Conservation (phyloP, 192 early-diverging fungal species). For the Podila epicladia region DNA sequence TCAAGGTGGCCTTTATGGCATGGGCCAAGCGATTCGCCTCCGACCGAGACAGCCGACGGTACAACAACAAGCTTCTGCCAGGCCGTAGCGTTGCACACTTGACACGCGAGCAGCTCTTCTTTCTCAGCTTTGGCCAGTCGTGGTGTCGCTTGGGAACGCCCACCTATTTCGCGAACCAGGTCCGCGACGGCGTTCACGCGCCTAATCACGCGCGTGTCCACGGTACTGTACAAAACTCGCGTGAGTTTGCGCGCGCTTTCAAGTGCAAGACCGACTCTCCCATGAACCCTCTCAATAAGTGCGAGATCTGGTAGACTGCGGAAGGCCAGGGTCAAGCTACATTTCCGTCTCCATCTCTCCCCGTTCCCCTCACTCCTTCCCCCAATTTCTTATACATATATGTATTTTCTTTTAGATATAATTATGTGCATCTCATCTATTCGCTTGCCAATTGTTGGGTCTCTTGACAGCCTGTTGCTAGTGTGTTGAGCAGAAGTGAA, state of each 20-base stretch:
- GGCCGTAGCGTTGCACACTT: slow-evolving; percentile 51
- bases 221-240: slow-evolving; percentile 68
- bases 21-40: not conserved
- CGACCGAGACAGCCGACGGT: not conserved
- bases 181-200: slow-evolving; percentile 65
- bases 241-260: slow-evolving; percentile 70
- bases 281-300: slow-evolving; percentile 74
- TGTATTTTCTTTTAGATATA: no score
- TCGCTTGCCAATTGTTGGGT: no score
- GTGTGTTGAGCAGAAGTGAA: no score
- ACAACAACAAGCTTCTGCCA: slow-evolving; percentile 28
- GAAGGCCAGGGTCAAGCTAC: no score
- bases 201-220: slow-evolving; percentile 66
- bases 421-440: no score
- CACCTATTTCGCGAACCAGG: slow-evolving; percentile 18
- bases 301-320: slow-evolving; percentile 5
- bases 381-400: no score
- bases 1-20: not conserved
- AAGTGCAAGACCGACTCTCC: slow-evolving; percentile 55
- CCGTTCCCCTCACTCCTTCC: no score
- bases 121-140: slow-evolving; percentile 65
- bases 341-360: no score
- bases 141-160: slow-evolving; percentile 62
- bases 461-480: no score
- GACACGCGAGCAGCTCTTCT: slow-evolving; percentile 70